Base-by-base conservation (phyloP, 495 filamentous ascomycete genomes). In the Lichenothelia convexa region DNA sequence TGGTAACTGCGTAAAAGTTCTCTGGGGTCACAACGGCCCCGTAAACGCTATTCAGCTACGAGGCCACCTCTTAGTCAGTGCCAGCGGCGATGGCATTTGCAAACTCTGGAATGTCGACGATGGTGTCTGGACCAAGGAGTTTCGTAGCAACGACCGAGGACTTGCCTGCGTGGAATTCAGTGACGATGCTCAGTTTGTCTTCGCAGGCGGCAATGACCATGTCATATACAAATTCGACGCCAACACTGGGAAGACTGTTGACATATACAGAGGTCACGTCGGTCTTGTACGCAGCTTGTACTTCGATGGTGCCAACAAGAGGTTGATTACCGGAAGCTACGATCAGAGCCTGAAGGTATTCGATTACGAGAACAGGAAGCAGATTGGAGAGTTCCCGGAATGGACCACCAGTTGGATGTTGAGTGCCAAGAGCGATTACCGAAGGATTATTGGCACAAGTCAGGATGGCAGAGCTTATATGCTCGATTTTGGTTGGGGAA, bases 321-420 rank as follows among this genome's bases (percentile, higher is more conserved):
- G 91, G 34, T 67, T 97, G 21, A 67, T 95, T 35, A 87, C 76
- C 39, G 91, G 82, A 3, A 87, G 80, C 54, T 97, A 97, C 50
- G 89, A 97, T 54, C 81, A 78, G 45, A 78, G 80, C 45, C 80
- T 97, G 51, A 92, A 89, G 57, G 83, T 93, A 4, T 93, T 78
- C 53, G 80, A 93, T 45, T 70, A 83, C 45, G 70, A 75, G 32
- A 13, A 29, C 24, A 85, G 85, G 20, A 62, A 71, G 32, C 60
- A 75, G 26, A 65, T 81, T 21, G 67, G 85, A 34, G 70, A 80
- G 40, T 80, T 93, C 42, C 78, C 80, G 13, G 74, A 78, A 36
- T 95, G 83, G 82, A 89, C 92, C 26, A 76, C 77, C 12, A 92
- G 83, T 48, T 95, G 91, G 91, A 91, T 94, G 46, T 57, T 97